These are phyloP conservation scores for Xylaria bambusicola DNA, from an alignment of 495 filamentous ascomycete genomes.

Conservation along the genomic window DNA sequence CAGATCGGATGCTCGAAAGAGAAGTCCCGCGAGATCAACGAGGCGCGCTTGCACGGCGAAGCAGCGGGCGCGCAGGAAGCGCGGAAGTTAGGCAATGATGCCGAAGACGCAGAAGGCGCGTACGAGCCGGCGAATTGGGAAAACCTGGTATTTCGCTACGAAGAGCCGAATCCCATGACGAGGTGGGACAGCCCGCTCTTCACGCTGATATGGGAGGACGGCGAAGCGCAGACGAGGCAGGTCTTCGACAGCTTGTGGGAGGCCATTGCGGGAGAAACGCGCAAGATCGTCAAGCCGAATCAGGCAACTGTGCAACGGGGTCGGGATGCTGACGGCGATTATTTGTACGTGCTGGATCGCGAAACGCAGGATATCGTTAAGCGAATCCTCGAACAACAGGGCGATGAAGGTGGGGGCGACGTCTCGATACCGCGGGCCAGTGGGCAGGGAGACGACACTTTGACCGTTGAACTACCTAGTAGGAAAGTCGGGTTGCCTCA, in stretches of 20 bases:
- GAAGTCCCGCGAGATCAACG: constrained; percentile 64
- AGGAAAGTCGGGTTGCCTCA: constrained; percentile 68
- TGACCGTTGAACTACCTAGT: constrained; percentile 58
- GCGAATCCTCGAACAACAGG: constrained; percentile 71
- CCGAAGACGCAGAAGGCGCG: constrained; percentile 49
- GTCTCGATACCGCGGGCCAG: constrained; percentile 40
- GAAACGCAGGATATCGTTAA: constrained; percentile 80
- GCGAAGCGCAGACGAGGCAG: constrained; percentile 46
- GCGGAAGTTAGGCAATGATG: constrained; percentile 12
- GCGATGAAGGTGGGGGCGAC: constrained; percentile 59
- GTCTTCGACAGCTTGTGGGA: constrained; percentile 71
- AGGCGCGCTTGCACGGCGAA: constrained; percentile 38
- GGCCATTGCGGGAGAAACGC: constrained; percentile 62
- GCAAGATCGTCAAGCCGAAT: constrained; percentile 70
- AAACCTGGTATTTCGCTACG: constrained; percentile 92
- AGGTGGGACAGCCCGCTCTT: constrained; percentile 96
- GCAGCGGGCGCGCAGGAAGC: constrained; percentile 13
- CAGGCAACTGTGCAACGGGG: constrained; percentile 73
- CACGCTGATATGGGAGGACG: constrained; percentile 80
- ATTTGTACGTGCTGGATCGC: constrained; percentile 83
- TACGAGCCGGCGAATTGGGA: constrained; percentile 75
- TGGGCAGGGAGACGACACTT: constrained; percentile 35
- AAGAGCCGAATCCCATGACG: constrained; percentile 93
- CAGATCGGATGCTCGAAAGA: constrained; percentile 80
- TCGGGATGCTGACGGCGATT: constrained; percentile 66